Base-by-base conservation (phyloP, 2,329 filamentous ascomycete genomes). In the Aspergillus sp. region DNA sequence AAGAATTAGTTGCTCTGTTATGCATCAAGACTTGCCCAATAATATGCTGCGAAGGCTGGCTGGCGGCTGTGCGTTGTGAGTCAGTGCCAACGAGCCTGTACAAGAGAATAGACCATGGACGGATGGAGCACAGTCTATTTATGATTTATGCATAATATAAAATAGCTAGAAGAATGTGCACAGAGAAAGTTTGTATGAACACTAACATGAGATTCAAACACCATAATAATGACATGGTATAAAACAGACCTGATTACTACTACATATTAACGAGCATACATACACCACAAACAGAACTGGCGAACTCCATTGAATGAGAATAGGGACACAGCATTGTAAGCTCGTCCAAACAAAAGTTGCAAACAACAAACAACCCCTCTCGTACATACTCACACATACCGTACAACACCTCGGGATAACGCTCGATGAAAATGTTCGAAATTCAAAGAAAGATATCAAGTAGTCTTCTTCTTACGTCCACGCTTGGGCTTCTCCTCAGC, bases 401-500 rank as follows among this genome's bases (percentile, higher is more conserved):
- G n/a, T 41, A 47, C 43, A 46, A 46, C 31, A 52, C 52, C 8
- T 8, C 27, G 9, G 3, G 12, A 11, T 6, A 46, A 47, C 11
- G 9, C 8, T 19, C 44, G 19, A 31, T 25, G 14, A n/a, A n/a
- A 37, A 7, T 12, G 9, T 25, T 19, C 19, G n/a, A 19, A 14
- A 11, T 8, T 14, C 31, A 25, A 54, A 31, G 19, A n/a, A 2
- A 19, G 23, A 39, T 17, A 35, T 61, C 53, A 64, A 41, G 58
- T 46, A 53, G 60, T 15, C 62, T 62, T 17, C 62, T 62, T 65
- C 60, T 60, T 65, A 59, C 64, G 63, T 56, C 59, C 60, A 52
- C 66, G 64, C 64, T 68, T 70, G 11, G 66, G 62, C 55, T 63
- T 68, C 41, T 65, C 61, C 19, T 62, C 61, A n/a, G 21, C 59